Evolutionary conservation across 805 yeast genomes (phyloP).

Genomic region (Limtongia smithiae): DNA sequence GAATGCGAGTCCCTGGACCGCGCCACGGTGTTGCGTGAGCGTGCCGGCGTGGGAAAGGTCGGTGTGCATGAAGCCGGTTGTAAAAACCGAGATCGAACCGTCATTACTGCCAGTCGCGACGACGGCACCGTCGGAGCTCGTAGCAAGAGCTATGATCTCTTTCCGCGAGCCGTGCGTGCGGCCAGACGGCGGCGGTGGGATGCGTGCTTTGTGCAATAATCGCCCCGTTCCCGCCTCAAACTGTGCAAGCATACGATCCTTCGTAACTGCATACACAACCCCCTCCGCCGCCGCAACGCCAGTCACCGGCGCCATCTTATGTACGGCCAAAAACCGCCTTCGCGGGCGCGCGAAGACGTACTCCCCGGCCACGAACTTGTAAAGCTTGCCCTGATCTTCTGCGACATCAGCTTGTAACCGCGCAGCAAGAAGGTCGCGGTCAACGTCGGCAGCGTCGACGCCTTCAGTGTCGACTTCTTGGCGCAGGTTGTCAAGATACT

Average conservation of each 20-base stretch:
- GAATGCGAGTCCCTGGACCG: slow-evolving; percentile 71
- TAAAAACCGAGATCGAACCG: slow-evolving; percentile 78
- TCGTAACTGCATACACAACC: slow-evolving; percentile 72
- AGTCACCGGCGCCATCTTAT: slow-evolving; percentile 12
- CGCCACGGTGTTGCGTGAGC: slow-evolving; percentile 65
- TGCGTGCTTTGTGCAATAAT: slow-evolving; percentile 53
- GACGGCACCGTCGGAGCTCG: slow-evolving; percentile 79
- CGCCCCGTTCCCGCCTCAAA: slow-evolving; percentile 72
- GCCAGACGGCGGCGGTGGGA: too few species aligned
- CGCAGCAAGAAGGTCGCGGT: slow-evolving; percentile 75
- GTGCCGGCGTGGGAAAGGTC: slow-evolving; percentile 71
- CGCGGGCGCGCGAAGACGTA: slow-evolving; percentile 12
- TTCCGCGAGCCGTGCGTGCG: slow-evolving; percentile 74
- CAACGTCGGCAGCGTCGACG: slow-evolving; percentile 88
- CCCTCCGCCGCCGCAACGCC: slow-evolving; percentile 35
- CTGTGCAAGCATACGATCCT: slow-evolving; percentile 74
- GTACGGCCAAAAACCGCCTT: slow-evolving; percentile 14
- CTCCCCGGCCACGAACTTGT: slow-evolving; percentile 42
- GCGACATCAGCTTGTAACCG: slow-evolving; percentile 86
- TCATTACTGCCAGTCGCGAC: slow-evolving; percentile 92
- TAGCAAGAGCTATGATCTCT: slow-evolving; percentile 76
- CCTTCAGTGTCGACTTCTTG: slow-evolving; percentile 47
- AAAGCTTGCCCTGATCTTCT: slow-evolving; percentile 80
- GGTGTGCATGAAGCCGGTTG: too few species aligned
- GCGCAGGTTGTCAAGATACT: slow-evolving; percentile 77